Evolutionary conservation across 2,329 filamentous ascomycete genomes (phyloP), one percentile per base, ranked within the genome.

Genomic region (Fusarium guadeloupense): DNA sequence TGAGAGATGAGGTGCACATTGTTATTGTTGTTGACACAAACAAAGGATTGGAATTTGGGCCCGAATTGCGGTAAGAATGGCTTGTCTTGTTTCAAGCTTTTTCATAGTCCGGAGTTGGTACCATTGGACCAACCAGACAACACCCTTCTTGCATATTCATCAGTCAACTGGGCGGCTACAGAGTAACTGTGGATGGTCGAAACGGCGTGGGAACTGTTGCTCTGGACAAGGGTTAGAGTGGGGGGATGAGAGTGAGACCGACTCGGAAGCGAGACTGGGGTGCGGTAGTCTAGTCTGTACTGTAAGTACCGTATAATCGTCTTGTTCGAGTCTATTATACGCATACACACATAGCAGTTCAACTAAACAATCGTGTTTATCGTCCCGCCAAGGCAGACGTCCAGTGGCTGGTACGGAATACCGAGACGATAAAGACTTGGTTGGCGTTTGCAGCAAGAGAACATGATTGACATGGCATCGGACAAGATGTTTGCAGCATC

Each of bases 161-260:
- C 41, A 35, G 41, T 48, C 35, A 46, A 37, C 44, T 59, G 54
- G 65, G 67, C 67, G 67, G 67, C 39, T 69, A 69, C 37, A 67
- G 67, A 52, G 46, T 28, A 41, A 54, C 47, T n/a, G 51, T 69
- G 67, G 53, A 48, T 69, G 67, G 67, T 35, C 42, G 41, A 51
- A 55, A 49, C 47, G 40, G 35, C 34, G 37, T 30, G 38, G 54
- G 39, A 47, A 42, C 35, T 23, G 53, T 64, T 64, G 25, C 33
- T 43, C 37, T 9, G 8, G 41, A 48, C 66, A 60, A 42, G 66
- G 61, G 53, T 69, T 31, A 35, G 25, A 46, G 54, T 48, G 56
- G 43, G 55, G 52, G 53, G 50, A 42, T 35, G 21, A 50, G 42
- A 23, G 25, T 13, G 19, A 33, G 46, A 25, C n/a, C n/a, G n/a